A percentile compares a stretch with the other conserved stretches of the same genome.
These are phyloP conservation scores for Ampelomyces quisqualis DNA, from an alignment of 2,329 filamentous ascomycete species.

Conservation along the genomic window DNA sequence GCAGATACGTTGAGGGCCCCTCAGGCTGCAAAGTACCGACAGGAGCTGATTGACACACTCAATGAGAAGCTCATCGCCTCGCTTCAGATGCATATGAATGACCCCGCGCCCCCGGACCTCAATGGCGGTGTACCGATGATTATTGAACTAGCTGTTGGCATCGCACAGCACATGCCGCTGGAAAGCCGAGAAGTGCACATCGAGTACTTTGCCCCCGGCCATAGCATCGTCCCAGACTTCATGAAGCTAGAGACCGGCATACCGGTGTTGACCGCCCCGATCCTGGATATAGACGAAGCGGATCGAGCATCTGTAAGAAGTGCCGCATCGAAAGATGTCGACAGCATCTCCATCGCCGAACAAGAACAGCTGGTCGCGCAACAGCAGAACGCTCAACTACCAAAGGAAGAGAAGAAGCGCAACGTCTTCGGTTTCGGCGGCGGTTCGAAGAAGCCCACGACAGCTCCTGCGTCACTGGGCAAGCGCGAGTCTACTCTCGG, in stretches of 20 bases:
- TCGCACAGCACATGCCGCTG: constrained; percentile 80
- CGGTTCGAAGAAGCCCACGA: constrained; percentile 41
- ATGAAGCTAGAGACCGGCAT: constrained; percentile 79
- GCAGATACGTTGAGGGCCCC: constrained; percentile 66
- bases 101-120: constrained; percentile 77
- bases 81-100: constrained; percentile 71
- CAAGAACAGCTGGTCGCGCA: constrained; percentile 36
- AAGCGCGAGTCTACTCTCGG: constrained; percentile 45
- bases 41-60: constrained; percentile 57
- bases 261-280: constrained; percentile 48
- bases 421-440: constrained; percentile 49
- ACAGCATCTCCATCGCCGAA: constrained; percentile 31
- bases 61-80: constrained; percentile 69
- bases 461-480: constrained; percentile 34
- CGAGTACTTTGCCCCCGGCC: constrained; percentile 78
- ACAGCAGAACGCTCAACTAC: constrained; percentile 31
- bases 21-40: constrained; percentile 65
- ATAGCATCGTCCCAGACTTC: constrained; percentile 65
- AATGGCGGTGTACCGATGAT: constrained; percentile 90
- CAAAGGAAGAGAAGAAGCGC: constrained; percentile 40
- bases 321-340: constrained; percentile 35
- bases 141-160: constrained; percentile 82
- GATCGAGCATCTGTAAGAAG: constrained; percentile 44
- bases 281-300: constrained; percentile 45
- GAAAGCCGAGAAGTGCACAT: constrained; percentile 91